A percentile compares a stretch with the other conserved stretches of the same genome.
phyloP scores from a whole-genome alignment of 73 alveolate genomes.

The Paramecium pentaurelia region DNA sequence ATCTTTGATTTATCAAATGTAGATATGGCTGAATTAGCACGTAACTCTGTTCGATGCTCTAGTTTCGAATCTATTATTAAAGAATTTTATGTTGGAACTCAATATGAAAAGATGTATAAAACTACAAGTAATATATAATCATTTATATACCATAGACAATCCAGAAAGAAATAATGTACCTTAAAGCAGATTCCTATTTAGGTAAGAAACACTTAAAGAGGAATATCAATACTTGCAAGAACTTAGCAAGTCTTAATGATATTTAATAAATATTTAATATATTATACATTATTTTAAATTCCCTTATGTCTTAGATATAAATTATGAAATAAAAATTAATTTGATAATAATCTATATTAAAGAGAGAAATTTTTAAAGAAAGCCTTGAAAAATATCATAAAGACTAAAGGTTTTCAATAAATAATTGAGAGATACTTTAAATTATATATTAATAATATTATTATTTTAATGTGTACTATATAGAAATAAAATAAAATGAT shows the following conservation, averaged over 20 bases:
- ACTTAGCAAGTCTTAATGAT: not conserved
- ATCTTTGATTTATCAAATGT: slow-evolving; percentile 71
- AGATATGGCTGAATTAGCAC: slow-evolving; percentile 78
- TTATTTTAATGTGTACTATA: no score
- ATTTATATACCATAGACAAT: not conserved
- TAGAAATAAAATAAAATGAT: not conserved
- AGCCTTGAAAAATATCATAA: no score
- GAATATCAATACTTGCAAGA: slow-evolving; percentile 28
- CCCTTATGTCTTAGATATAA: no score
- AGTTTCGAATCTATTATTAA: slow-evolving; percentile 68
- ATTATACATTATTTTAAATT: not conserved
- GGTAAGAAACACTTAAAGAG: slow-evolving; percentile 40
- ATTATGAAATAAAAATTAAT: no score
- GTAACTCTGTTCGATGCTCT: slow-evolving; percentile 75
- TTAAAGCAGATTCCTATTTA: slow-evolving; percentile 35
- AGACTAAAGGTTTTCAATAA: no score
- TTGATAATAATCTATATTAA: not conserved
- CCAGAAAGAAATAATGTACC: slow-evolving; percentile 41
- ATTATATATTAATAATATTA: no score
- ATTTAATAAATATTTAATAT: not conserved
- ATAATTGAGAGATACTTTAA: no score
- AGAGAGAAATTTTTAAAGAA: no score
- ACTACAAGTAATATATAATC: not conserved
- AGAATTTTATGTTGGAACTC: slow-evolving; percentile 58
- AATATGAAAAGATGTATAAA: not conserved